Conservation (phyloP, 495 filamentous ascomycete genomes). For the Aspergillus indologenus region DNA sequence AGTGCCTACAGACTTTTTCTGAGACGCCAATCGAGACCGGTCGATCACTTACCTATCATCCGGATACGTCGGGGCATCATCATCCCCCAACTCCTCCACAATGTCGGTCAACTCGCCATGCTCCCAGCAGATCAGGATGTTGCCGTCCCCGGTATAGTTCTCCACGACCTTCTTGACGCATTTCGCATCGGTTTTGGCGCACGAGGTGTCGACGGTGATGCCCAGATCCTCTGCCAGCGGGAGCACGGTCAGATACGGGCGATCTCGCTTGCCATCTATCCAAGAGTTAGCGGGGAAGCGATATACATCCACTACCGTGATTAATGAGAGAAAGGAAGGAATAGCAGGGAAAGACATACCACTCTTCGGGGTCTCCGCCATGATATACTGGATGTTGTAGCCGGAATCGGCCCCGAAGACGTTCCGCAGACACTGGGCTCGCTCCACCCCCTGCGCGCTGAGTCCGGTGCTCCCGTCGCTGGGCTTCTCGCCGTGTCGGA, state of each 20-base stretch:
- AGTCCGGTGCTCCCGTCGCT: constrained; percentile 41
- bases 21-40: not conserved
- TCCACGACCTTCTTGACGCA: constrained; percentile 48
- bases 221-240: constrained; percentile 51
- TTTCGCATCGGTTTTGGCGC: constrained; percentile 43
- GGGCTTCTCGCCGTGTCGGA: constrained; percentile 60
- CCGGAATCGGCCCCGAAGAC: constrained; percentile 44
- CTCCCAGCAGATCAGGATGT: constrained; percentile 59
- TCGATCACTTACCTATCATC: not conserved
- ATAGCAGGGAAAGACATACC: constrained; percentile 26
- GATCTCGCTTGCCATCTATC: constrained; percentile 49
- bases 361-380: constrained; percentile 48
- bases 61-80: constrained; percentile 31
- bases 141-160: constrained; percentile 43
- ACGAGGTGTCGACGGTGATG: constrained; percentile 48
- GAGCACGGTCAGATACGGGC: constrained; percentile 51
- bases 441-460: constrained; percentile 41
- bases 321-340: no score
- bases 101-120: constrained; percentile 49
- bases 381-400: constrained; percentile 53
- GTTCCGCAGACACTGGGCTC: constrained; percentile 48
- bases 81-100: constrained; percentile 40
- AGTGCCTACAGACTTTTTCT: not conserved
- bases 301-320: no score
- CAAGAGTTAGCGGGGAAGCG: no score